phyloP scores from a whole-genome alignment of 2,329 filamentous ascomycete species.

The Arthroderma uncinatum region DNA sequence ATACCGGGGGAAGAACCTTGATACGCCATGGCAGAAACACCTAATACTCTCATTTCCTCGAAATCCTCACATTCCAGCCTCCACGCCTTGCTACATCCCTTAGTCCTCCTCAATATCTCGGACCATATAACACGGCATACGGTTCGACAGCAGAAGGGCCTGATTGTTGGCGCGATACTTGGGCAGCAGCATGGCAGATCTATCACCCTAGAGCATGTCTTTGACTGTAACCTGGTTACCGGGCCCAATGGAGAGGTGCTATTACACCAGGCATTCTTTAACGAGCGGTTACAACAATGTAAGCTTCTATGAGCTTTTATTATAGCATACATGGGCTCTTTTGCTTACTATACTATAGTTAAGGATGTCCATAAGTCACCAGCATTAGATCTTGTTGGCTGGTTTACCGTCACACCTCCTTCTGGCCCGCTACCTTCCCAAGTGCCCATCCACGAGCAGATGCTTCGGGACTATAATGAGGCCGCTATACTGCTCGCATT shows the following conservation, averaged over 20 bases:
- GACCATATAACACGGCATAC: constrained; percentile 92
- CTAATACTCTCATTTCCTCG: constrained; percentile 52
- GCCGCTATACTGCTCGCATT: constrained; percentile 80
- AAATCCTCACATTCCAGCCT: constrained; percentile 63
- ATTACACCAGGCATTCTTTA: constrained; percentile 63
- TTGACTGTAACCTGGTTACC: constrained; percentile 58
- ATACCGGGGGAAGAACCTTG: background rate
- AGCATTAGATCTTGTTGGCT: constrained; percentile 75
- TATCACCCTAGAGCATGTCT: constrained; percentile 85
- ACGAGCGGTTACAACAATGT: constrained; percentile 74
- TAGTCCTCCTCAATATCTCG: constrained; percentile 90
- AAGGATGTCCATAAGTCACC: constrained; percentile 78
- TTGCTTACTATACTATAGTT: constrained; percentile 44
- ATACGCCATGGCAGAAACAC: constrained; percentile 38
- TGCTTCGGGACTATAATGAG: constrained; percentile 67
- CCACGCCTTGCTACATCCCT: constrained; percentile 75
- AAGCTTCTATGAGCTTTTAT: constrained; percentile 25
- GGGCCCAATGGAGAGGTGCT: constrained; percentile 46
- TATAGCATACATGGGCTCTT: background rate
- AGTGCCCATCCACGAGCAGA: constrained; percentile 65
- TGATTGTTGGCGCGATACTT: constrained; percentile 75
- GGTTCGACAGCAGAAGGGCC: constrained; percentile 61
- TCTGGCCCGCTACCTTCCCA: constrained; percentile 57
- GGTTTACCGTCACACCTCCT: constrained; percentile 69
- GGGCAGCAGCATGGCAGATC: constrained; percentile 85